Evolutionary conservation across 805 yeast species (phyloP), one percentile per base, ranked within the genome.

Genomic region (Candida coleopterorum): DNA sequence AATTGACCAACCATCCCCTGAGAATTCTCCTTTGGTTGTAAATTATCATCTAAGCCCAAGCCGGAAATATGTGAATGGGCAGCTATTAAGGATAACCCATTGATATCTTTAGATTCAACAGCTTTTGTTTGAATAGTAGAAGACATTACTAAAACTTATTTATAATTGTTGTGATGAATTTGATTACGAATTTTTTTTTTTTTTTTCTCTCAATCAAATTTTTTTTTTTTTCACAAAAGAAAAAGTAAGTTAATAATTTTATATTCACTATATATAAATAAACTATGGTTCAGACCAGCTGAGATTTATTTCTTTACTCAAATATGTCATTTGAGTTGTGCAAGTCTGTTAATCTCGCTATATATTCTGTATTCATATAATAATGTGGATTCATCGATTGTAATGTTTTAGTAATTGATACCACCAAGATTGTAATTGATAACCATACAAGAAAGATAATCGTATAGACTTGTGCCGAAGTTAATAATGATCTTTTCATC

Each of bases 41-140:
- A 72, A 51, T 80, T 77, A 45, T 88, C 97, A 60, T 90, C 97
- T 36, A 93, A 74, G n/a, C 99, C 99, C 21, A 93, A 73, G 1
- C 98, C 98, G 17, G 93, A 75, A 57, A 93, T 93, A 62, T 93
- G 99, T 5, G 97, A 88, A 61, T 93, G 99, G n/a, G 97, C 96
- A 2, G 97, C 96, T 39, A 88, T 81, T 49, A 88, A 72, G 34
- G 89, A 81, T 39, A 85, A 70, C 11, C 72, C 72, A 32, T 49
- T 48, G 9, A 58, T 43, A 45, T 64, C 70, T 35, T 60, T 60
- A 24, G 56, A 35, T 39, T 61, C 59, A 20, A 9, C 9, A 20
- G 22, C 9, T 32, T 55, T 58, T 24, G 69, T 62, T 29, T 55
- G 42, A 38, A 62, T 62, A 29, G 62, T 50, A 25, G 48, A 43